Conservation (phyloP, 176 grass and related monocot species). For the Rhipidocladum racemiflorum region DNA sequence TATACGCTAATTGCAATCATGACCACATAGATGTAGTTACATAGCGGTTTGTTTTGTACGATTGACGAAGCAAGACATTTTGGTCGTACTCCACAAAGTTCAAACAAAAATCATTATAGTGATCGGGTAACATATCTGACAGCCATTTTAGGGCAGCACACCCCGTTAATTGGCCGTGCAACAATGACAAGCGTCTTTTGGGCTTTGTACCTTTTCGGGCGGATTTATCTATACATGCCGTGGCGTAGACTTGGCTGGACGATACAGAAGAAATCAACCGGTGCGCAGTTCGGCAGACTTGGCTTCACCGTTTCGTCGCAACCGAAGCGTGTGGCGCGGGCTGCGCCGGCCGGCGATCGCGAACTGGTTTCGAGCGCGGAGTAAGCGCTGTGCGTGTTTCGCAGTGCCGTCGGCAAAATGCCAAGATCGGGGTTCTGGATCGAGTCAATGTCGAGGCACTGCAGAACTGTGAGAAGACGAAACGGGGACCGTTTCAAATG, state of each 20-base stretch:
- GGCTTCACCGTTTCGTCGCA: not conserved
- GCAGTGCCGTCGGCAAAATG: not conserved
- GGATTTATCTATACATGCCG: not conserved
- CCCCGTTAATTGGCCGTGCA: not conserved
- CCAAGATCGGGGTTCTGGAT: not conserved
- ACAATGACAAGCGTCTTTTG: not conserved
- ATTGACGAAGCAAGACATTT: not conserved
- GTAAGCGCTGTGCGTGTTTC: not conserved
- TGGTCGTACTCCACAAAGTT: not conserved
- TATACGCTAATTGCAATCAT: not conserved
- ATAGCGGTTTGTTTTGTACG: not conserved
- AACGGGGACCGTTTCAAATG: not conserved
- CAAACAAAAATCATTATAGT: not conserved
- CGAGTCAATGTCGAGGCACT: constrained; percentile 5
- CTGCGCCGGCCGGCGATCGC: not conserved
- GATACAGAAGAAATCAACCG: not conserved
- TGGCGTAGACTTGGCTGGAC: not conserved
- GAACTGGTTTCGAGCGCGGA: not conserved
- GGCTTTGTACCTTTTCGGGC: not conserved
- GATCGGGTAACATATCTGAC: not conserved
- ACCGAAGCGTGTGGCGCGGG: not conserved
- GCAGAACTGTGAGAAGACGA: not conserved
- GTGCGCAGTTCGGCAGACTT: not conserved
- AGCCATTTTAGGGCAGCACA: not conserved
- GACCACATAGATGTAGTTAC: not conserved